Percentiles rank a stretch among this genome's conserved stretches.
These are phyloP conservation scores for Fonsecaea monophora DNA, from an alignment of 2,329 filamentous ascomycete genomes.

Conservation along the genomic window DNA sequence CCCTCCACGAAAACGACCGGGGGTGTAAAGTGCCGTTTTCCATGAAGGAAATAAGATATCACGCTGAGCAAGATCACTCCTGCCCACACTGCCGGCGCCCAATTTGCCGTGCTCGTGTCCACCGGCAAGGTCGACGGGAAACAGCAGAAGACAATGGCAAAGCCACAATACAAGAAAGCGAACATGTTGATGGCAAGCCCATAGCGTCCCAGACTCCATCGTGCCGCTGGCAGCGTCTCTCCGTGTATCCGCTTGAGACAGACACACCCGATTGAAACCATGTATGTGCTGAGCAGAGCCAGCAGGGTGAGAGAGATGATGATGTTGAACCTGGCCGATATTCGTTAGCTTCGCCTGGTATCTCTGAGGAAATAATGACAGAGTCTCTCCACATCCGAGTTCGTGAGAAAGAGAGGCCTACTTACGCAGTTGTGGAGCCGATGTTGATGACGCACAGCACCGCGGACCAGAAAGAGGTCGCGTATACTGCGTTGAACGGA, in stretches of 20 bases:
- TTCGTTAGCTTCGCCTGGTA: not conserved
- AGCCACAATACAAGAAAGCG: constrained; percentile 42
- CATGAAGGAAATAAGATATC: constrained; percentile 34
- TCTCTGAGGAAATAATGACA: not conserved
- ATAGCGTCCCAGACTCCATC: constrained; percentile 55
- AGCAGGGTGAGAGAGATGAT: constrained; percentile 53
- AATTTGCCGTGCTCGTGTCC: constrained; percentile 28
- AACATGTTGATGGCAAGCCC: constrained; percentile 51
- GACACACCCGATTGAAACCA: constrained; percentile 57
- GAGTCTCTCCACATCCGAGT: not conserved
- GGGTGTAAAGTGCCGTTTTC: constrained; percentile 29
- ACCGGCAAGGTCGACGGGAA: constrained; percentile 43
- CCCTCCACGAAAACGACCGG: constrained; percentile 39
- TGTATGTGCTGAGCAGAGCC: constrained; percentile 52
- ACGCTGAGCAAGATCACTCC: constrained; percentile 28
- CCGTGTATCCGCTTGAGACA: constrained; percentile 52
- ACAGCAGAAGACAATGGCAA: constrained; percentile 44
- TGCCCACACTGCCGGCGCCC: constrained; percentile 33
- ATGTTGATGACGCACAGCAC: constrained; percentile 61
- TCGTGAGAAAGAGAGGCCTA: not conserved
- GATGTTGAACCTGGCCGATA: constrained; percentile 46
- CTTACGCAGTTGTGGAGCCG: constrained; percentile 51
- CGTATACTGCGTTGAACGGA: constrained; percentile 56
- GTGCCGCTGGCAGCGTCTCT: constrained; percentile 52
- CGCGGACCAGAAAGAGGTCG: constrained; percentile 53